Evolutionary conservation across 495 filamentous ascomycete genomes (phyloP), one percentile per base, ranked within the genome.

Genomic region (Penicillium tannophilum): DNA sequence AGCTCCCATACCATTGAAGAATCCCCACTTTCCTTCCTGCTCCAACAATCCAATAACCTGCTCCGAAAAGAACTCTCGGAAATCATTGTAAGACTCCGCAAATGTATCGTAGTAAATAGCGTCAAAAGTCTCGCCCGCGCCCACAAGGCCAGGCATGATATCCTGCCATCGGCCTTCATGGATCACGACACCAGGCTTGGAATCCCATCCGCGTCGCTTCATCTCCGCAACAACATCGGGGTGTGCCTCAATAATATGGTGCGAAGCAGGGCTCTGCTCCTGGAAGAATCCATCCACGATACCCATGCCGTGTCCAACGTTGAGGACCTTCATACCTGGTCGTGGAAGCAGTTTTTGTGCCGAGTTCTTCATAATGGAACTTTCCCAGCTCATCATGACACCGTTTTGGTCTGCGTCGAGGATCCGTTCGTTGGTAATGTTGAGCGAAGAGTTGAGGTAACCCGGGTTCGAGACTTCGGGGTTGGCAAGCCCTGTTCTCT

Each of bases 91-190:
- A 46, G 90, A 87, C 75, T 98, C 95, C 8, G 93, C 94, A 64
- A 97, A 98, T 0, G 94, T 98, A 69, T 98, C 95, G 65, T 97
- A 98, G 77, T 97, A 98, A 55, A 98, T 93, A 35, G 89, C 92
- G 71, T 98, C 91, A 69, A 93, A 95, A 24, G 85, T 75, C 45
- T 87, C 79, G 7, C 87, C 87, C 47, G 86, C 72, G n/a, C 84
- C 81, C 0, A 94, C 73, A 8, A 98, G 79, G 30, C 75, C 72
- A 0, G 88, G 89, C 8, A 96, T 71, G 0, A 96, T 78, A 61
- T 96, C 88, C 72, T 96, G 92, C 92, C 92, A 97, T 58, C 79
- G 81, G 8, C 92, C 92, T 64, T 87, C 81, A 63, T 90, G 86
- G 30, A 91, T 77, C 11, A 71, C 71, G 23, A 91, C 86, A 26